phyloP scores from a whole-genome alignment of 129 eudicot genomes.

The Chrysanthemum lavandulifolium region DNA sequence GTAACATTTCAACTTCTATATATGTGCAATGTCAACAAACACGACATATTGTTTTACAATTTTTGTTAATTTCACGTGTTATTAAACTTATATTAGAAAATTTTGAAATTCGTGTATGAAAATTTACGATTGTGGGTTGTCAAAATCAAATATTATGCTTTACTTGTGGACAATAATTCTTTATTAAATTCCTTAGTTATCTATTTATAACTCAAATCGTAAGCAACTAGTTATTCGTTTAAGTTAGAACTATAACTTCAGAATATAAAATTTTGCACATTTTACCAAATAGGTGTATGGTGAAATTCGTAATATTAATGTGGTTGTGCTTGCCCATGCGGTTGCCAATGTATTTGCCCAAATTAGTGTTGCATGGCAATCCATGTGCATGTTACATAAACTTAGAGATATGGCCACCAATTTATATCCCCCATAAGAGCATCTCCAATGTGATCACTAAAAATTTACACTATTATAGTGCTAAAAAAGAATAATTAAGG shows the following conservation, averaged over 20 bases:
- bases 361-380: conserved; percentile 18
- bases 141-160: too few relatives aligned
- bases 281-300: too few relatives aligned
- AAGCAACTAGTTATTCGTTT: background rate
- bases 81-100: background rate
- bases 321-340: conserved; percentile 33
- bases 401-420: conserved; percentile 30
- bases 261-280: background rate
- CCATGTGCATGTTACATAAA: conserved; percentile 18
- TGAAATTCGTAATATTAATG: conserved; percentile 15
- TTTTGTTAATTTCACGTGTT: background rate
- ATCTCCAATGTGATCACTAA: too few relatives aligned
- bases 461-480: too few relatives aligned
- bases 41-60: background rate
- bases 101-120: too few relatives aligned
- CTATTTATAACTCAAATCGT: background rate
- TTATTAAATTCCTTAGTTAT: background rate
- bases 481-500: too few relatives aligned
- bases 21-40: conserved; percentile 25
- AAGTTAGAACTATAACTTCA: background rate
- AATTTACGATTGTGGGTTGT: too few relatives aligned
- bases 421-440: conserved; percentile 19
- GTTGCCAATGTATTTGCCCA: conserved; percentile 24
- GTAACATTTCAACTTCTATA: conserved; percentile 39
- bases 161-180: too few relatives aligned